These are phyloP conservation scores for Gaeumannomyces sp. DNA, from an alignment of 2,329 filamentous ascomycete species.

Conservation along the genomic window DNA sequence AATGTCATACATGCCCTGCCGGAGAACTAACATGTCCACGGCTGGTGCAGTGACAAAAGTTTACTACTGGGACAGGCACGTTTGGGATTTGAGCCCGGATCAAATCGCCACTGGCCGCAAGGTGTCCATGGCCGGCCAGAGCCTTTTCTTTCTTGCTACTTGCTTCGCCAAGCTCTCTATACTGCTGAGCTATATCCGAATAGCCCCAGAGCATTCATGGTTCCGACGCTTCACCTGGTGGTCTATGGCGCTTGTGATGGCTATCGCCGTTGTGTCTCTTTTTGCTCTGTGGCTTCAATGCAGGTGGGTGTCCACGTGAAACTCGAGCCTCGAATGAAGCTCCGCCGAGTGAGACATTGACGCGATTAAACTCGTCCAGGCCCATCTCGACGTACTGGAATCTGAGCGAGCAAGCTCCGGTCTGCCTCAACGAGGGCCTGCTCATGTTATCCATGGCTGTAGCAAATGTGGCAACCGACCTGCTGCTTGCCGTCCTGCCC, in stretches of 20 bases:
- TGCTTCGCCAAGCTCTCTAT: slow-evolving; percentile 37
- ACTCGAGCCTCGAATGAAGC: no score
- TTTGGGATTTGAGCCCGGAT: slow-evolving; percentile 7
- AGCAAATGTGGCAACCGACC: slow-evolving; percentile 26
- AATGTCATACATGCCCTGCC: no score
- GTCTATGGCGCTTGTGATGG: slow-evolving; percentile 22
- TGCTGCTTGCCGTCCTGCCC: slow-evolving; percentile 31
- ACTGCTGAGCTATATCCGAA: slow-evolving; percentile 32
- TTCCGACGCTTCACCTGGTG: slow-evolving; percentile 27
- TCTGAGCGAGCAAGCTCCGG: slow-evolving; percentile 11
- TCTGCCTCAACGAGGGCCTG: slow-evolving; percentile 26
- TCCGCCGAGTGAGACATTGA: no score
- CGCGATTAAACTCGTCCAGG: slow-evolving; percentile 4
- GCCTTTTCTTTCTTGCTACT: slow-evolving; percentile 34
- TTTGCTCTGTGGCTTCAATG: slow-evolving; percentile 32
- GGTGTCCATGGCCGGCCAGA: slow-evolving; percentile 31
- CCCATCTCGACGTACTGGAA: slow-evolving; percentile 25
- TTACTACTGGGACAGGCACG: slow-evolving; percentile 7
- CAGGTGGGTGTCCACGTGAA: slow-evolving; percentile 4
- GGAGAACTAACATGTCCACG: background rate
- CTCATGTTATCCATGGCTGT: slow-evolving; percentile 26
- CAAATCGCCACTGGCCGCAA: slow-evolving; percentile 5
- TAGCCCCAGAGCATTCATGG: slow-evolving; percentile 27
- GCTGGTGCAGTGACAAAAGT: background rate
- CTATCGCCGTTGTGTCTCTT: slow-evolving; percentile 26